Percentiles rank a stretch among this genome's conserved stretches.
Conservation (phyloP, 2,329 filamentous ascomycete genomes). For the Sordariomycetes sp. region DNA sequence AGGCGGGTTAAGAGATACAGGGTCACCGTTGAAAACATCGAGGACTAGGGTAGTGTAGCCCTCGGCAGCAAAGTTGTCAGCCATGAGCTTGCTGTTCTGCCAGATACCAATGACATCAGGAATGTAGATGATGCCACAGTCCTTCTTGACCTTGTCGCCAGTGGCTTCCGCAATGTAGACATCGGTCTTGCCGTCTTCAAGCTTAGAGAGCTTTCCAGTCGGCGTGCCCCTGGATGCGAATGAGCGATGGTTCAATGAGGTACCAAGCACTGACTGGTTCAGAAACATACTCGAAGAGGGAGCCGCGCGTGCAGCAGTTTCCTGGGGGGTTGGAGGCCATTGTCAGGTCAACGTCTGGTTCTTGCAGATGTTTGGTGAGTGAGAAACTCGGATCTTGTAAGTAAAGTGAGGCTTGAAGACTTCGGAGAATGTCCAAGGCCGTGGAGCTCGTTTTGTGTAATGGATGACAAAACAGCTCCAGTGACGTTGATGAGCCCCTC, state of each 20-base stretch:
- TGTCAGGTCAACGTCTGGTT: neutral
- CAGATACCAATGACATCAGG: constrained; percentile 28
- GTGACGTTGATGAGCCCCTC: no score
- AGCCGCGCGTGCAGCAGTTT: constrained; percentile 41
- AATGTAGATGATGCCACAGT: constrained; percentile 22
- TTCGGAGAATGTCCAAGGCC: no score
- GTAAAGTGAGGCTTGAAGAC: no score
- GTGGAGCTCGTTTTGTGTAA: no score
- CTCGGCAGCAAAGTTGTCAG: constrained; percentile 27
- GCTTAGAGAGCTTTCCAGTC: constrained; percentile 34
- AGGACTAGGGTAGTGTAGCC: constrained; percentile 28
- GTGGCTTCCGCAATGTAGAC: constrained; percentile 40
- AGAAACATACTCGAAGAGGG: constrained; percentile 41
- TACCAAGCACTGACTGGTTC: neutral
- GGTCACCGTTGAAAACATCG: constrained; percentile 29
- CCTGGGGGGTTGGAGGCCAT: constrained; percentile 47
- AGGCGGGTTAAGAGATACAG: constrained; percentile 13
- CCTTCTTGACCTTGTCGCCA: constrained; percentile 13
- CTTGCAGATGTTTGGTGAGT: no score
- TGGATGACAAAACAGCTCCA: no score
- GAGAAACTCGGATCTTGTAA: no score
- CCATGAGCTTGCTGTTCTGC: constrained; percentile 29
- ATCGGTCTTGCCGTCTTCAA: constrained; percentile 30
- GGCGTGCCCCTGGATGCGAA: constrained; percentile 31
- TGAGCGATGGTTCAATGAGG: neutral